A percentile compares a stretch with the other conserved stretches of the same genome.
phyloP scores from a whole-genome alignment of 148 eudicot species.

The Diospyros lotus region DNA sequence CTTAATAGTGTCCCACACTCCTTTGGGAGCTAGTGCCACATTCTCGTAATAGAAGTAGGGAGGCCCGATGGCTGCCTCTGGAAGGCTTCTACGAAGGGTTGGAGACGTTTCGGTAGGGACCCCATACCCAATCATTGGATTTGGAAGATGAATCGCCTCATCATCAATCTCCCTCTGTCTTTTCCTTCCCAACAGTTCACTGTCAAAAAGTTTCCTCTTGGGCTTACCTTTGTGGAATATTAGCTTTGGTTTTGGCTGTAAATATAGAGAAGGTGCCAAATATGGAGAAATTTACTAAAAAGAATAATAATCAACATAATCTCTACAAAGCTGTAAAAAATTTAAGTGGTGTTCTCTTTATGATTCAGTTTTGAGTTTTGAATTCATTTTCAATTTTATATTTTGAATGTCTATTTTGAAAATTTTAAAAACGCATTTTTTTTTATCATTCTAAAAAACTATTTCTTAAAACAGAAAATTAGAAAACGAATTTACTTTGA shows the following conservation, averaged over 20 bases:
- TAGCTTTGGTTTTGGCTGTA: conserved; percentile 21
- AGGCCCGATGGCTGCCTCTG: conserved; percentile 62
- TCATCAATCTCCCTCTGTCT: conserved; percentile 27
- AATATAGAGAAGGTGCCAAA: conserved; percentile 1
- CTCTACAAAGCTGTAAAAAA: no score
- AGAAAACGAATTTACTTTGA: no score
- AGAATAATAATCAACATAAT: no score
- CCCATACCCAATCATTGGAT: conserved; percentile 90
- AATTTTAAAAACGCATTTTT: no score
- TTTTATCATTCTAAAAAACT: no score
- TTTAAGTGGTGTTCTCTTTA: no score
- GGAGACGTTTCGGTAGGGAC: conserved; percentile 37
- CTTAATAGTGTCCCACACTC: conserved; percentile 82
- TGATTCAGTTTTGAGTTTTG: no score
- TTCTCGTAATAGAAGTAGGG: conserved; percentile 89
- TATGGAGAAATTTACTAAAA: not conserved
- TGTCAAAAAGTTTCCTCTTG: conserved; percentile 37
- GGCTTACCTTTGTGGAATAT: not conserved
- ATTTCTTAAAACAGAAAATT: no score
- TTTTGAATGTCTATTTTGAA: no score
- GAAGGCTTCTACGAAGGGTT: conserved; percentile 37
- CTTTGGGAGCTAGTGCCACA: conserved; percentile 84
- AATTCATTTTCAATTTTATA: no score
- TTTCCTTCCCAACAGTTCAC: conserved; percentile 23
- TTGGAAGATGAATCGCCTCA: conserved; percentile 70